Evolutionary conservation across 805 yeast genomes (phyloP).

Genomic region (Teunomyces aglyptinius): DNA sequence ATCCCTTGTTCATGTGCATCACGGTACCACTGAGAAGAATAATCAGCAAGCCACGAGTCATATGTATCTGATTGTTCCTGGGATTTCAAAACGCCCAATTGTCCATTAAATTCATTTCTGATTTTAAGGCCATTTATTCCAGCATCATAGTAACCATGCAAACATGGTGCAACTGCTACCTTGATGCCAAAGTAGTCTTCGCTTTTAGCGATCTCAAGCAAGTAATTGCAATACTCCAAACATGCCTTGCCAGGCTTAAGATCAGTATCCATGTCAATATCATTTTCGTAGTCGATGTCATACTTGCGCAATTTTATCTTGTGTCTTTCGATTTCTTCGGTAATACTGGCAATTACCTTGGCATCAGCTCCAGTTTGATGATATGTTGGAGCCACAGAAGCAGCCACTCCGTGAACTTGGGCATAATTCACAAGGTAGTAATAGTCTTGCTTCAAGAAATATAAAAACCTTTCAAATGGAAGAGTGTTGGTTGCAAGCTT

Average conservation of each 20-base stretch:
- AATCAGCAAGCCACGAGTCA: slow-evolving; percentile 60
- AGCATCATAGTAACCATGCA: slow-evolving; percentile 69
- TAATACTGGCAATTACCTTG: slow-evolving; percentile 49
- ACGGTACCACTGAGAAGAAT: slow-evolving; percentile 55
- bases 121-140: slow-evolving; percentile 31
- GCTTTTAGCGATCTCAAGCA: slow-evolving; percentile 50
- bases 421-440: slow-evolving; percentile 68
- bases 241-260: slow-evolving; percentile 57
- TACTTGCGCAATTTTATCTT: slow-evolving; percentile 43
- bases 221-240: slow-evolving; percentile 57
- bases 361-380: slow-evolving; percentile 51
- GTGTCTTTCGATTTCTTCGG: slow-evolving; percentile 57
- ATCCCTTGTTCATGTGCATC: slow-evolving; percentile 54
- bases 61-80: slow-evolving; percentile 31
- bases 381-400: slow-evolving; percentile 57
- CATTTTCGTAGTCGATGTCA: slow-evolving; percentile 39
- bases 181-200: slow-evolving; percentile 64
- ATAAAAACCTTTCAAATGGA: slow-evolving; percentile 48
- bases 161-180: slow-evolving; percentile 72
- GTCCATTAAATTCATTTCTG: slow-evolving; percentile 22
- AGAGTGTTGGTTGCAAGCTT: slow-evolving; percentile 52
- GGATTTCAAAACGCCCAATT: slow-evolving; percentile 7
- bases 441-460: slow-evolving; percentile 63
- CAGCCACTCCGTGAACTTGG: slow-evolving; percentile 61
- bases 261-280: slow-evolving; percentile 38